Base-by-base conservation (phyloP, 176 grass and related monocot species). In the Oryza longistaminata region DNA sequence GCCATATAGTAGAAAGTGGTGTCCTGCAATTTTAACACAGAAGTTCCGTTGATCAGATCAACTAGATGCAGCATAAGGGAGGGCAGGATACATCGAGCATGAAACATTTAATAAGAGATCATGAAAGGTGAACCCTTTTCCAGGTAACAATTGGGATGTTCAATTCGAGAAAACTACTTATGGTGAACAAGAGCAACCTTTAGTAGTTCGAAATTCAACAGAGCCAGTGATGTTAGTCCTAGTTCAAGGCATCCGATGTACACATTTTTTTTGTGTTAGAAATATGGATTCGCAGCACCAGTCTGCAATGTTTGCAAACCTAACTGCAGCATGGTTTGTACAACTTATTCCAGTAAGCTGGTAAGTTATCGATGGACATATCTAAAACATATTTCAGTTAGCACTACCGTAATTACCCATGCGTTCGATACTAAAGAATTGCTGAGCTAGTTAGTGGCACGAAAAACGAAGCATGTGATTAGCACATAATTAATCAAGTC, bases 91-190 rank as follows among this genome's bases (percentile, higher is more conserved):
- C 29, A 31, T 31, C 29, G 29, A 31, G 29, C 29, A 31, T 31
- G 29, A 31, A 31, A 31, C 29, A 31, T 31, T 31, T 31, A 31
- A 31, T 31, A 31, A 31, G 29, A 31, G 29, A n/a, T 3, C 29
- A 31, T 31, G 29, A 31, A 31, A 31, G 29, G 29, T 31, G 22
- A 73, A 3, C 52, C 19, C 7, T 25, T 71, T 9, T 22, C 17
- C 19, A 66, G 24, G 27, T 64, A 43, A 53, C 71, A 44, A 29
- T 31, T 73, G 9, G 1, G 8, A 48, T 83, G 75, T 72, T 12
- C 19, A n/a, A 58, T 43, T 74, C 53, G 72, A 73, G 74, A 29
- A 78, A 46, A 3, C 29, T 11, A 72, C 53, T 83, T 73, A 80
- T 49, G 48, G 76, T 31, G 11, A 64, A 46, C 6, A 34, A 74